These are phyloP conservation scores for Candida nonsorbophila DNA, from an alignment of 805 yeast genomes.

Conservation along the genomic window DNA sequence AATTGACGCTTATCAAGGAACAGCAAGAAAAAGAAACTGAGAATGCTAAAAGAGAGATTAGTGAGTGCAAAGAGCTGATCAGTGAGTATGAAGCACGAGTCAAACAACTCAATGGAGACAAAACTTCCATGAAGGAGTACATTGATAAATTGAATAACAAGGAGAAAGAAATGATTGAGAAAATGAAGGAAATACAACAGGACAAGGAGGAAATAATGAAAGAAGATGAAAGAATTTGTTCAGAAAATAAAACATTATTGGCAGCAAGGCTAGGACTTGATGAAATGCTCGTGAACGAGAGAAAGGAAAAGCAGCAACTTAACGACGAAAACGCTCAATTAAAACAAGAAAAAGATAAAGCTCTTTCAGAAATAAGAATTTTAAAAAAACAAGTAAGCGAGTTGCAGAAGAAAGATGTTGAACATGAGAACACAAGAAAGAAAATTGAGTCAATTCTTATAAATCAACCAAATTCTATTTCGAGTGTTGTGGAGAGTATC, in stretches of 20 bases:
- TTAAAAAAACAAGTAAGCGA: slow-evolving; percentile 1
- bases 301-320: background rate
- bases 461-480: too few relatives aligned
- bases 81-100: background rate
- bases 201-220: slow-evolving; percentile 1
- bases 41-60: background rate
- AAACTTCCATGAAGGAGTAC: background rate
- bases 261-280: slow-evolving; percentile 4
- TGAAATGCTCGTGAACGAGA: slow-evolving; percentile 3
- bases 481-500: too few relatives aligned
- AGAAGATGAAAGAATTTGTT: background rate
- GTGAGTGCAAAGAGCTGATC: background rate
- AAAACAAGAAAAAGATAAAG: background rate
- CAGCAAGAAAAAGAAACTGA: background rate
- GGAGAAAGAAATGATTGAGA: background rate
- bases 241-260: background rate
- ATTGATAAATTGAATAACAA: background rate
- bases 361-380: background rate
- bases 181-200: background rate
- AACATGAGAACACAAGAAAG: background rate
- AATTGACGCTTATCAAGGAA: background rate
- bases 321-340: background rate
- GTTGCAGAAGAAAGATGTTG: background rate
- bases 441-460: too few relatives aligned
- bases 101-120: background rate